These are phyloP conservation scores for Ascochyta fabae DNA, from an alignment of 2,329 filamentous ascomycete genomes.

Conservation along the genomic window DNA sequence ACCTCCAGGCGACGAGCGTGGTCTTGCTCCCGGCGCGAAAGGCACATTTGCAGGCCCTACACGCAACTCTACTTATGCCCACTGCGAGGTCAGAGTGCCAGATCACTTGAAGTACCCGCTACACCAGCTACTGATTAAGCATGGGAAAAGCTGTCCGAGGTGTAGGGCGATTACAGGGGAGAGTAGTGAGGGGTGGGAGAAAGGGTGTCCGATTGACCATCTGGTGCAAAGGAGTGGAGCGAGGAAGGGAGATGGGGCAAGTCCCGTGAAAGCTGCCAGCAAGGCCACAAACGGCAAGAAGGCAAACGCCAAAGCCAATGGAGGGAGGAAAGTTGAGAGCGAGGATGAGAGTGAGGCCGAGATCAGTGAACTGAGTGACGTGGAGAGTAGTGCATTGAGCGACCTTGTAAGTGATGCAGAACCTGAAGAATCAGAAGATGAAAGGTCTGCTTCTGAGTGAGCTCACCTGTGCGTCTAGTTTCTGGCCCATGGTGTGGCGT, in stretches of 20 bases:
- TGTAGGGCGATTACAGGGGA: slow-evolving; percentile 67
- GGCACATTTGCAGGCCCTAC: slow-evolving; percentile 54
- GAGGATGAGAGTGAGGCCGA: slow-evolving; percentile 36
- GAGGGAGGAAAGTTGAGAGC: slow-evolving; percentile 24
- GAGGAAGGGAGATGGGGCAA: slow-evolving; percentile 52
- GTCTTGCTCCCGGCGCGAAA: slow-evolving; percentile 42
- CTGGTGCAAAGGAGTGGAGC: slow-evolving; percentile 64
- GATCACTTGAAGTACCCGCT: slow-evolving; percentile 69
- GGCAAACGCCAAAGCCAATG: slow-evolving; percentile 6
- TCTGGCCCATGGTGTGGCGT: background rate
- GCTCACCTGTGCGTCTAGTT: too few species aligned
- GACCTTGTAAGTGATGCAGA: slow-evolving; percentile 15
- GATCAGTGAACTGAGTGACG: slow-evolving; percentile 40
- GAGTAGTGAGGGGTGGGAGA: slow-evolving; percentile 67
- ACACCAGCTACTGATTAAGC: slow-evolving; percentile 66
- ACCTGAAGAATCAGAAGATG: slow-evolving; percentile 1
- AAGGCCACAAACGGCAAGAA: slow-evolving; percentile 28
- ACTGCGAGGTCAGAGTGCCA: slow-evolving; percentile 66
- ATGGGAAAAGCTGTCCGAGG: slow-evolving; percentile 67
- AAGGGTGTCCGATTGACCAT: slow-evolving; percentile 69
- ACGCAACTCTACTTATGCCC: slow-evolving; percentile 62
- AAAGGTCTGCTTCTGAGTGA: slow-evolving; percentile 6
- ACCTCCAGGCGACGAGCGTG: slow-evolving; percentile 43
- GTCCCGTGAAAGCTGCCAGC: slow-evolving; percentile 12
- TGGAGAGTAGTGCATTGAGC: slow-evolving; percentile 22